A percentile compares a stretch with the other conserved stretches of the same genome.
phyloP scores from a whole-genome alignment of 495 filamentous ascomycete genomes.

The Corynascus novoguineensis region DNA sequence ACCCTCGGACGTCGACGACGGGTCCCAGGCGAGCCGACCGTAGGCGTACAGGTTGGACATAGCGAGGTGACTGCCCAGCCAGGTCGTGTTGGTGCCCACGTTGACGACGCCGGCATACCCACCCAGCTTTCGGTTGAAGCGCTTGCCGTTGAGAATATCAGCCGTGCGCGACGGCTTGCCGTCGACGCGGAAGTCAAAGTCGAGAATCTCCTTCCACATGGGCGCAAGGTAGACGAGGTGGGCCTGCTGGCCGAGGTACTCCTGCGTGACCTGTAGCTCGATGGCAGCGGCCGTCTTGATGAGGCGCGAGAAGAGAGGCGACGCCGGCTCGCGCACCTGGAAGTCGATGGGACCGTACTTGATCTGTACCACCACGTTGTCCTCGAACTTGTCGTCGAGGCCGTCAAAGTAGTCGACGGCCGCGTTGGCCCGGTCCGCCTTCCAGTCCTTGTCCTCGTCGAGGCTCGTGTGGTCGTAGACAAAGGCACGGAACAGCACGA shows the following conservation, averaged over 20 bases:
- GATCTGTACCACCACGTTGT: constrained; percentile 67
- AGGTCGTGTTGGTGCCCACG: constrained; percentile 60
- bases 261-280: constrained; percentile 62
- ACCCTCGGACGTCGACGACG: constrained; percentile 38
- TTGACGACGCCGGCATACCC: constrained; percentile 66
- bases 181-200: constrained; percentile 61
- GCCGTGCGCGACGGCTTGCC: constrained; percentile 45
- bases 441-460: constrained; percentile 53
- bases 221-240: constrained; percentile 63
- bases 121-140: constrained; percentile 52
- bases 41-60: constrained; percentile 72
- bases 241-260: constrained; percentile 67
- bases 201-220: constrained; percentile 60
- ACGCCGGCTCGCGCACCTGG: constrained; percentile 64
- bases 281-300: constrained; percentile 54
- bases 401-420: constrained; percentile 61
- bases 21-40: constrained; percentile 60
- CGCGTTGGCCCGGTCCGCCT: constrained; percentile 62
- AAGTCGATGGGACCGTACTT: constrained; percentile 75
- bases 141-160: constrained; percentile 55
- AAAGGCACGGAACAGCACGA: constrained; percentile 69
- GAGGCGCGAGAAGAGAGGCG: constrained; percentile 64
- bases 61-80: constrained; percentile 62
- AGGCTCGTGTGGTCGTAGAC: constrained; percentile 57
- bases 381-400: constrained; percentile 60